These are phyloP conservation scores for Dipodascus albidus DNA, from an alignment of 805 yeast species.

Conservation along the genomic window DNA sequence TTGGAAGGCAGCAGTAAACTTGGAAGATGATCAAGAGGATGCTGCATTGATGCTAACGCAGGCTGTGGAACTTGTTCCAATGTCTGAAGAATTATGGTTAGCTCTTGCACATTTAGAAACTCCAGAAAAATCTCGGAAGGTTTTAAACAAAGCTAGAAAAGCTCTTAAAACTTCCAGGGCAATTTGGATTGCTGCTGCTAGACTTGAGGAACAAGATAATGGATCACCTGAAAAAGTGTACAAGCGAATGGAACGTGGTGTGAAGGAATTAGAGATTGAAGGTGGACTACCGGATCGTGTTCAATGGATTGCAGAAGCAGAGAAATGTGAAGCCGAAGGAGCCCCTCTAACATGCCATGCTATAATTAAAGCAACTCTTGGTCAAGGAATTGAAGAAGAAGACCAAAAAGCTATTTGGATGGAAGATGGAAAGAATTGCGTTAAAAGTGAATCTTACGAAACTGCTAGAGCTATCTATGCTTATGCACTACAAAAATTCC, in stretches of 20 bases:
- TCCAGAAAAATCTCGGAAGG: slow-evolving; percentile 36
- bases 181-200: slow-evolving; percentile 62
- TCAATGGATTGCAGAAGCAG: slow-evolving; percentile 49
- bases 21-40: slow-evolving; percentile 43
- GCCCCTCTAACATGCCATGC: slow-evolving; percentile 40
- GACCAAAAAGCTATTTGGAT: slow-evolving; percentile 24
- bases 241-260: slow-evolving; percentile 39
- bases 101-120: slow-evolving; percentile 37
- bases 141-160: slow-evolving; percentile 52
- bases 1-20: slow-evolving; percentile 58
- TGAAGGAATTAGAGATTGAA: slow-evolving; percentile 29
- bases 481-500: slow-evolving; percentile 35
- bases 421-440: slow-evolving; percentile 27
- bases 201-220: slow-evolving; percentile 47
- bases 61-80: slow-evolving; percentile 61
- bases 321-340: slow-evolving; percentile 37
- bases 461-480: slow-evolving; percentile 39
- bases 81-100: slow-evolving; percentile 55
- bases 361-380: slow-evolving; percentile 35
- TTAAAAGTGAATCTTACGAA: slow-evolving; percentile 18
- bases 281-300: slow-evolving; percentile 27
- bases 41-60: slow-evolving; percentile 43
- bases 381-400: slow-evolving; percentile 23
- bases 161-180: slow-evolving; percentile 34
- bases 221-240: slow-evolving; percentile 33